Evolutionary conservation across 345 rosid genomes (phyloP).

Genomic region (Leavenworthia alabamica): DNA sequence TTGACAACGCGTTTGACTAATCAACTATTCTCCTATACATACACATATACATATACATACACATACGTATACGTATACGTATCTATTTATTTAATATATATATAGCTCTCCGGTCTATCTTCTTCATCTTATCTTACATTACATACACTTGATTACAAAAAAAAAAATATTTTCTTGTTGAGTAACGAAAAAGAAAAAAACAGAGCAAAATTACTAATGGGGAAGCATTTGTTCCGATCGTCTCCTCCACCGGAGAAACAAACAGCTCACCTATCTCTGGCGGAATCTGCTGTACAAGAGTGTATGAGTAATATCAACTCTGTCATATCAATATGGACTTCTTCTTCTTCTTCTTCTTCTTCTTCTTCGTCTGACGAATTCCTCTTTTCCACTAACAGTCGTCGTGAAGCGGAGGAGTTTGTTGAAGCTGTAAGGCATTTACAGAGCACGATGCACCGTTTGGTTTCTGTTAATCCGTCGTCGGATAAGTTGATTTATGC

Average conservation of each 20-base stretch:
- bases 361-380: neutral
- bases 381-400: slow-evolving; percentile 42
- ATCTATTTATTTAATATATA: neutral
- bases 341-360: too few species aligned
- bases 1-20: slow-evolving; percentile 30
- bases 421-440: slow-evolving; percentile 39
- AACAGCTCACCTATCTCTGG: slow-evolving; percentile 27
- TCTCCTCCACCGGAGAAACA: slow-evolving; percentile 27
- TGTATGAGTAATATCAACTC: slow-evolving; percentile 39
- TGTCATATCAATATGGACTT: slow-evolving; percentile 48
- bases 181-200: too few species aligned
- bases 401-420: slow-evolving; percentile 54
- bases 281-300: slow-evolving; percentile 49
- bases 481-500: slow-evolving; percentile 43
- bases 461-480: slow-evolving; percentile 27
- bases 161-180: too few species aligned
- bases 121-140: slow-evolving; percentile 8
- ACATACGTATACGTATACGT: neutral
- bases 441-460: slow-evolving; percentile 54
- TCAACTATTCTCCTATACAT: too few species aligned
- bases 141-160: slow-evolving; percentile 4
- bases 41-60: slow-evolving; percentile 7
- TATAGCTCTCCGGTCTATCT: slow-evolving; percentile 1
- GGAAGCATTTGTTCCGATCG: slow-evolving; percentile 29
- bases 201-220: slow-evolving; percentile 13